phyloP scores from a whole-genome alignment of 169 alveolate genomes.

The Plasmodium vivax region DNA sequence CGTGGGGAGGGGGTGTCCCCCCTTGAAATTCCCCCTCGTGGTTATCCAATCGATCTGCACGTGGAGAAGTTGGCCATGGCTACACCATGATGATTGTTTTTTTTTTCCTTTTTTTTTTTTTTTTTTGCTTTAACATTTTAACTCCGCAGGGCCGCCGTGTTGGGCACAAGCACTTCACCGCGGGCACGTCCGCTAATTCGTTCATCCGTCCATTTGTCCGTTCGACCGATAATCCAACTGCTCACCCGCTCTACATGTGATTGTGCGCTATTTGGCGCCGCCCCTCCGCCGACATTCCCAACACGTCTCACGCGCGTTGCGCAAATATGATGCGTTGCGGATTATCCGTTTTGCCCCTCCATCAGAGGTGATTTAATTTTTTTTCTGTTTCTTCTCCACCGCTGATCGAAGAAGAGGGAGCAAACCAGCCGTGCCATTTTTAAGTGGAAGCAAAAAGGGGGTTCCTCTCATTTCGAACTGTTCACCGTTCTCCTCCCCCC shows the following conservation, averaged over 20 bases:
- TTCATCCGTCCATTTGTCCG: not conserved
- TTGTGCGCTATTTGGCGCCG: not conserved
- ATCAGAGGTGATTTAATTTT: not conserved
- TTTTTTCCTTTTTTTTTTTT: too few relatives aligned
- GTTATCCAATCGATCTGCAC: too few relatives aligned
- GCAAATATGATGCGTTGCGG: not conserved
- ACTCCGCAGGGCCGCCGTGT: not conserved
- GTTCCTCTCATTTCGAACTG: too few relatives aligned
- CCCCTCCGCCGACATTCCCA: not conserved
- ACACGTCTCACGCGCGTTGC: not conserved
- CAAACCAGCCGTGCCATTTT: not conserved
- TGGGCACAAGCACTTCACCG: not conserved
- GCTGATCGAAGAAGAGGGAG: not conserved
- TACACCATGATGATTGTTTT: not conserved
- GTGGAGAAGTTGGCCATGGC: too few relatives aligned
- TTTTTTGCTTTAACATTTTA: not conserved
- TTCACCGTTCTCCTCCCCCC: too few relatives aligned
- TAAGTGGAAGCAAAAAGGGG: too few relatives aligned
- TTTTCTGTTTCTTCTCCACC: not conserved
- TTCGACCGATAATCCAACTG: not conserved
- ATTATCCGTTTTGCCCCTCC: not conserved
- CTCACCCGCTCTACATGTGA: not conserved
- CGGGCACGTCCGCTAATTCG: not conserved
- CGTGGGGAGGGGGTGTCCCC: not conserved
- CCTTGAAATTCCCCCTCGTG: not conserved